Evolutionary conservation across 2,329 filamentous ascomycete genomes (phyloP).

Genomic region (Didymellaceae sp.): DNA sequence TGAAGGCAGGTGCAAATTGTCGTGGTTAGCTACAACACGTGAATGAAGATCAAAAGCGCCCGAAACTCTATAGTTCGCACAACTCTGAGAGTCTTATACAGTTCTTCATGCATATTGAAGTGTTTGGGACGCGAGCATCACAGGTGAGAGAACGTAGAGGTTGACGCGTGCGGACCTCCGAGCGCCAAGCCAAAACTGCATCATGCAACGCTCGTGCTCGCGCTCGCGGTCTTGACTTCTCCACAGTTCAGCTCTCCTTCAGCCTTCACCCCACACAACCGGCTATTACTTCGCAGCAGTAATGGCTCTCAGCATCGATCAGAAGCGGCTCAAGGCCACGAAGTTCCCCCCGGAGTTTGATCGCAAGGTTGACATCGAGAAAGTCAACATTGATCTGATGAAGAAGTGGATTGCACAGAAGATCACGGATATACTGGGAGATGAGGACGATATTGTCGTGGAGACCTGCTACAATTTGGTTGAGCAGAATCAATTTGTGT

Average conservation of each 20-base stretch:
- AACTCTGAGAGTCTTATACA: too few relatives aligned
- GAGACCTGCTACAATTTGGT: conserved; percentile 76
- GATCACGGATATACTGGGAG: conserved; percentile 86
- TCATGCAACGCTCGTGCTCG: conserved; percentile 17
- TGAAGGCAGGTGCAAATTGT: conserved; percentile 1
- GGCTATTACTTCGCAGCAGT: conserved; percentile 25
- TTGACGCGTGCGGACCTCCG: conserved; percentile 13
- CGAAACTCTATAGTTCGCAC: too few relatives aligned
- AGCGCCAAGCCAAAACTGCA: conserved; percentile 11
- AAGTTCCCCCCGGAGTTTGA: conserved; percentile 95
- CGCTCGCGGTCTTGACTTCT: conserved; percentile 3
- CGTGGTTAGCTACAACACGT: not conserved
- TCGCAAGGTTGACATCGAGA: conserved; percentile 94
- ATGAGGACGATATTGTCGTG: conserved; percentile 94
- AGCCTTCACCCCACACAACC: not conserved
- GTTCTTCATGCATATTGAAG: not conserved
- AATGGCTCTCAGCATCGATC: conserved; percentile 86
- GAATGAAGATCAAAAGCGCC: too few relatives aligned
- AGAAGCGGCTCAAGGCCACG: conserved; percentile 86
- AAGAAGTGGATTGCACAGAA: conserved; percentile 97
- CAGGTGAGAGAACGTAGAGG: not conserved
- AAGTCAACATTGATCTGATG: conserved; percentile 97
- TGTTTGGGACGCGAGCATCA: not conserved
- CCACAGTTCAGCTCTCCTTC: not conserved
- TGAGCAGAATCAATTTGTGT: conserved; percentile 77